Conservation (phyloP, 495 filamentous ascomycete genomes). For the Penicillium samsonianum region DNA sequence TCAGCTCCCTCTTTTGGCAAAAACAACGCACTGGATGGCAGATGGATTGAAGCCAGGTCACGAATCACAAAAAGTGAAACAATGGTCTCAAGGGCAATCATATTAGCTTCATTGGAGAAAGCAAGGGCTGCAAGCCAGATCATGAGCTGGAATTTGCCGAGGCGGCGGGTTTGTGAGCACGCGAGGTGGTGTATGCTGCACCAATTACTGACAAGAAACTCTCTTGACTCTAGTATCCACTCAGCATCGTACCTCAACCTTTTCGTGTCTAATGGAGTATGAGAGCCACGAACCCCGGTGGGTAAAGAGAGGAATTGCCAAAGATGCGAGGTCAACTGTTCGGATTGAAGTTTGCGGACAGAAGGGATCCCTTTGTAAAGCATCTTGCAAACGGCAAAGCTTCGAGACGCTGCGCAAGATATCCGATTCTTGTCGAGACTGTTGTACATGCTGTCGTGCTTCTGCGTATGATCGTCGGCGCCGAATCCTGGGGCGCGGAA, state of each 20-base stretch:
- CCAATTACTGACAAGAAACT: constrained; percentile 32
- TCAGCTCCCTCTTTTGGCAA: too few relatives aligned
- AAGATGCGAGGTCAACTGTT: constrained; percentile 5
- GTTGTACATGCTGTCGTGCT: too few relatives aligned
- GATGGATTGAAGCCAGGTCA: too few relatives aligned
- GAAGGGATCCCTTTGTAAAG: constrained; percentile 9
- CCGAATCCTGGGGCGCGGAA: constrained; percentile 56
- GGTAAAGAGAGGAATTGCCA: not conserved
- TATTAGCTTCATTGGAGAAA: not conserved
- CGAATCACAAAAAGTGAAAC: too few relatives aligned
- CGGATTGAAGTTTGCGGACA: constrained; percentile 12
- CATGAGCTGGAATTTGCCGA: constrained; percentile 44
- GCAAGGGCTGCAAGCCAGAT: constrained; percentile 48
- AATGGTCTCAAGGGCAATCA: too few relatives aligned
- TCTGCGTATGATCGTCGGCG: constrained; percentile 37
- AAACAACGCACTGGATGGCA: too few relatives aligned
- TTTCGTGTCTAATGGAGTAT: constrained; percentile 9
- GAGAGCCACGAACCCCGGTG: constrained; percentile 8
- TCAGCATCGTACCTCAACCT: constrained; percentile 22
- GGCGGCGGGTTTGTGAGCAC: constrained; percentile 4
- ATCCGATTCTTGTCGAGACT: too few relatives aligned
- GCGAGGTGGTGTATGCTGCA: constrained; percentile 38
- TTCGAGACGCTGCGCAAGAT: not conserved
- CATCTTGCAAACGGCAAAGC: constrained; percentile 15
- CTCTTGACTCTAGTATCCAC: constrained; percentile 14